phyloP scores from a whole-genome alignment of 2,329 filamentous ascomycete genomes.

The Ophiostoma himal-ulmi region DNA sequence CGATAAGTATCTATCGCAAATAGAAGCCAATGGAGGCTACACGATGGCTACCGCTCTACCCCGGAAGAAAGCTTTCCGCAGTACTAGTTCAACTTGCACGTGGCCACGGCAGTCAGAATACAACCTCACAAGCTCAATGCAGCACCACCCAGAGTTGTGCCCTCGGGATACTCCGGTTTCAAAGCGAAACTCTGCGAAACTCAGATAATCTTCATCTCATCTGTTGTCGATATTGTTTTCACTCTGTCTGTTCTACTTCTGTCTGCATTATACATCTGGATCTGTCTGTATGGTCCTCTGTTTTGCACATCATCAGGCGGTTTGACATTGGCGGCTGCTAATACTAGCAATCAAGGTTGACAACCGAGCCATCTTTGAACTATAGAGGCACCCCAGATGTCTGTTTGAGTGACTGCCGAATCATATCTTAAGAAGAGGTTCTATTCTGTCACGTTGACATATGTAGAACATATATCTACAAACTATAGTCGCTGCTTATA shows the following conservation, averaged over 20 bases:
- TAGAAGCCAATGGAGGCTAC: too few species aligned
- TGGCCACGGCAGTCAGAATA: background rate
- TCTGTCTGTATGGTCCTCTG: background rate
- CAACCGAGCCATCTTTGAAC: background rate
- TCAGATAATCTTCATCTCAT: background rate
- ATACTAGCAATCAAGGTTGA: background rate
- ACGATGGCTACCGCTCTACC: background rate
- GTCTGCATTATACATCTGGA: background rate
- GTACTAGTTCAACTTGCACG: background rate
- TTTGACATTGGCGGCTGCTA: background rate
- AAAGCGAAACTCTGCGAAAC: background rate
- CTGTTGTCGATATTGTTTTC: background rate
- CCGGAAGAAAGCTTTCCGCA: background rate
- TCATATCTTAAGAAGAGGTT: background rate
- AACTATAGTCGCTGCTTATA: background rate
- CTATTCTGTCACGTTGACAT: background rate
- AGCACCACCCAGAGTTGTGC: background rate
- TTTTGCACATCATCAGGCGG: background rate
- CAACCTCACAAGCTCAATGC: background rate
- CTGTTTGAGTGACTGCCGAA: background rate
- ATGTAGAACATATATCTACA: background rate
- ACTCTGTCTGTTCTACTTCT: background rate
- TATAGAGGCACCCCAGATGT: background rate
- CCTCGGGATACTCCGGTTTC: background rate
- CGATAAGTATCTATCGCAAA: too few species aligned